Base-by-base conservation (phyloP, 1,284 basidiomycete species). In the Fistulinella cinereoalba region DNA sequence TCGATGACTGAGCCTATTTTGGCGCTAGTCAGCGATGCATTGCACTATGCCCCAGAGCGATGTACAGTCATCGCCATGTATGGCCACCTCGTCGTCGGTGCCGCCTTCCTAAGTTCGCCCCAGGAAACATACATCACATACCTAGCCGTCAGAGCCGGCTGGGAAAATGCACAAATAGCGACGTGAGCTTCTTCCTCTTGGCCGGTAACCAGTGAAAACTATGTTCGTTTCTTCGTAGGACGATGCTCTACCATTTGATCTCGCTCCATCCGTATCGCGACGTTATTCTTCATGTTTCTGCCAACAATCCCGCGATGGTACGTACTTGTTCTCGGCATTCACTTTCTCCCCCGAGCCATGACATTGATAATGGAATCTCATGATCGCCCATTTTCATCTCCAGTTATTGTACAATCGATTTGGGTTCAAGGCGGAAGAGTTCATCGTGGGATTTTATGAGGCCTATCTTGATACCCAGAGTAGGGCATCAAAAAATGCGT, bases 391-490 rank as follows among this genome's bases (percentile, higher is more conserved):
- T 31, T 31, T 31, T 6, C 50, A 29, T 29, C 6, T 25, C 28
- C 46, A 88, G 87, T 68, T 89, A 6, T 61, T 89, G 13, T 90
- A 90, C 65, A 89, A 90, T 53, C 79, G 80, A 43, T 89, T 90
- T 55, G 88, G 88, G 16, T 89, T 90, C 75, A 90, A 90, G 57
- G 84, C 85, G 0, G 87, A 89, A 64, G 85, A 86, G 60, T 89
- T 88, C 54, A 74, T 90, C 29, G 78, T 79, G 23, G 85, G 84
- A 16, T 90, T 90, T 56, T 90, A 89, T 53, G 83, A 87, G 10
- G 28, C 28, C 2, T 29, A 29, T 29, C 28, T 29, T 15, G 28
- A 29, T 29, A 9, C 28, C 3, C 70, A 79, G 19, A 85, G 84
- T 16, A 75, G 78, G 45, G 74, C 75, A 8, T 88, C 86, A 11